These are phyloP conservation scores for Macrolepiota albuminosa DNA, from an alignment of 768 basidiomycete genomes.

Conservation along the genomic window DNA sequence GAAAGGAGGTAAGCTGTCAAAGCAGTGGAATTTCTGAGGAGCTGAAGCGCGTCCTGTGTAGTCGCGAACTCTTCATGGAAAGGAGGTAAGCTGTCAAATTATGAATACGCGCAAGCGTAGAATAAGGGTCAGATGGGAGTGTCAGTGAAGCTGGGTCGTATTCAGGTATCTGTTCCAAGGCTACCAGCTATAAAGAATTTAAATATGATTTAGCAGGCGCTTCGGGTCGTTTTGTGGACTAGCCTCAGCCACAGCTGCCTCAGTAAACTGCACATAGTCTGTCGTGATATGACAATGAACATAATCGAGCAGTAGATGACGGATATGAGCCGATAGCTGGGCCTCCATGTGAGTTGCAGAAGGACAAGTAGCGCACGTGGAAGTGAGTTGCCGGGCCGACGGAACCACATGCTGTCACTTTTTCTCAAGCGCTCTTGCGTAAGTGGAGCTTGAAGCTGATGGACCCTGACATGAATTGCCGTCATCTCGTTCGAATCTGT, in stretches of 20 bases:
- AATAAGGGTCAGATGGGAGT: conserved; percentile 53
- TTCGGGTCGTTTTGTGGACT: conserved; percentile 4
- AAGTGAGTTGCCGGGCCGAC: background rate
- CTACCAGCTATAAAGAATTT: conserved; percentile 29
- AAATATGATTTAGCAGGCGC: background rate
- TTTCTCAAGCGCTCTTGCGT: background rate
- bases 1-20: conserved; percentile 30
- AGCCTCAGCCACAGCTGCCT: conserved; percentile 43
- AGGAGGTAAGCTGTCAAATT: conserved; percentile 23
- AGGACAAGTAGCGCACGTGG: background rate
- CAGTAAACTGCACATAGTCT: conserved; percentile 52
- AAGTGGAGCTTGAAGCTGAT: background rate
- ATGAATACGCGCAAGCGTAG: conserved; percentile 32
- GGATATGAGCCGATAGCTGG: conserved; percentile 41
- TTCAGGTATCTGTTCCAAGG: conserved; percentile 38
- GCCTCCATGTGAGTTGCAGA: conserved; percentile 15
- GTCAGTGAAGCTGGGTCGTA: conserved; percentile 47
- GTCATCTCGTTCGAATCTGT: background rate
- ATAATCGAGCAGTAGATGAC: conserved; percentile 50
- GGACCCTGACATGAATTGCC: too few relatives aligned
- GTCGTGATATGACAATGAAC: conserved; percentile 46
- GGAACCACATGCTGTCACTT: background rate
- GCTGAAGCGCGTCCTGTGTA: conserved; percentile 26
- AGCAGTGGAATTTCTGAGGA: conserved; percentile 26
- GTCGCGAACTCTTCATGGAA: conserved; percentile 45